These are phyloP conservation scores for Xerocomus minutiporus DNA, from an alignment of 1,284 basidiomycete genomes.

Conservation along the genomic window DNA sequence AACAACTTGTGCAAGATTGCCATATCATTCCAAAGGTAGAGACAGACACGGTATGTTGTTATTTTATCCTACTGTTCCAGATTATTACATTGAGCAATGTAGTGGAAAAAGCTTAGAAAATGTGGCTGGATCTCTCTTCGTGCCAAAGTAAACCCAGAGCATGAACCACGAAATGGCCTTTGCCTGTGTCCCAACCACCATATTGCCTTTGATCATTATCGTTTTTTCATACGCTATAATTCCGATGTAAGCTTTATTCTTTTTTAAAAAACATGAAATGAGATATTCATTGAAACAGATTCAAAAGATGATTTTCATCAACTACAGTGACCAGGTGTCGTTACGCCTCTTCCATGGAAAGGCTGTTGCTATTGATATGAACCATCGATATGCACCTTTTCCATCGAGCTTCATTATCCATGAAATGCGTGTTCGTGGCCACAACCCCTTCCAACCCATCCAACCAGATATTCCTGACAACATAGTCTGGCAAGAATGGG, in stretches of 20 bases:
- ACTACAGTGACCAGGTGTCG: neutral
- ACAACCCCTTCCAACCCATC: neutral
- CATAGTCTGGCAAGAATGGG: neutral
- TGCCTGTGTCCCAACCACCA: neutral
- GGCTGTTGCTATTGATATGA: neutral
- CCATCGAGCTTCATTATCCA: neutral
- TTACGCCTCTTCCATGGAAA: neutral
- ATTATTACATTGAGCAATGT: neutral
- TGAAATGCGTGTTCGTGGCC: neutral
- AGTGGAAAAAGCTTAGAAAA: neutral
- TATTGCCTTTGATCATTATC: neutral
- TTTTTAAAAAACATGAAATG: neutral
- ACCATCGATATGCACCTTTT: neutral
- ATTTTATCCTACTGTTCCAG: neutral
- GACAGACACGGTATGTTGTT: neutral
- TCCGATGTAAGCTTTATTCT: neutral
- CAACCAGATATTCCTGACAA: neutral
- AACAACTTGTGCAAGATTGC: neutral
- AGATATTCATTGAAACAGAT: neutral
- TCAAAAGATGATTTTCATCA: neutral
- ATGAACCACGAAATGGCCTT: neutral
- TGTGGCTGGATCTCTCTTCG: neutral
- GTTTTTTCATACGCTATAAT: neutral
- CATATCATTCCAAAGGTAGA: neutral
- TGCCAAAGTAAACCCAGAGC: neutral